Conservation (phyloP, 2,329 filamentous ascomycete genomes). For the Talaromyces sp. region DNA sequence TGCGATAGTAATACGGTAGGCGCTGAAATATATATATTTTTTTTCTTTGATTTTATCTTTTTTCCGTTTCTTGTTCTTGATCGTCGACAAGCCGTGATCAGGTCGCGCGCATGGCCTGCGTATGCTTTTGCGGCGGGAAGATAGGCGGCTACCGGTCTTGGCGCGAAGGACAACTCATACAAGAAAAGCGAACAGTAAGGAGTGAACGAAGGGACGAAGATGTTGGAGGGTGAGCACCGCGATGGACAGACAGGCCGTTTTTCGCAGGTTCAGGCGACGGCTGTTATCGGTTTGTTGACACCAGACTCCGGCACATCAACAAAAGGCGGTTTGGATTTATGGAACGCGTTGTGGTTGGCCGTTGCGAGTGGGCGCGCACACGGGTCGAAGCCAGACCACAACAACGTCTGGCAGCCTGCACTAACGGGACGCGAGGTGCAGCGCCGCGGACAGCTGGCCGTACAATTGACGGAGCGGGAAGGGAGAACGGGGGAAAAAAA, state of each 20-base stretch:
- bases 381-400: slow-evolving; percentile 7
- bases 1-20: neutral
- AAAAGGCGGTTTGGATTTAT: slow-evolving; percentile 2
- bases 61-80: neutral
- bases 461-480: neutral
- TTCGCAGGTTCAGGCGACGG: neutral
- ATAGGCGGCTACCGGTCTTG: neutral
- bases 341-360: slow-evolving; percentile 10
- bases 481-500: neutral
- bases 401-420: too few species aligned
- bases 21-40: too few species aligned
- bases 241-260: neutral
- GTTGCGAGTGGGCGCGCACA: slow-evolving; percentile 4
- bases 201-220: neutral
- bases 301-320: neutral
- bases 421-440: neutral
- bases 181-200: neutral
- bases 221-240: neutral
- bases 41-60: neutral
- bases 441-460: neutral
- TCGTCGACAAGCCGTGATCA: neutral
- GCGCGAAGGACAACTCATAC: neutral
- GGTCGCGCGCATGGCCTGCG: neutral
- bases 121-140: neutral
- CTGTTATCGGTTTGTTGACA: neutral